A percentile compares a stretch with the other conserved stretches of the same genome.
Evolutionary conservation across 192 early-diverging fungal genomes (phyloP).

Genomic region (Thoreauomyces humboldtii): DNA sequence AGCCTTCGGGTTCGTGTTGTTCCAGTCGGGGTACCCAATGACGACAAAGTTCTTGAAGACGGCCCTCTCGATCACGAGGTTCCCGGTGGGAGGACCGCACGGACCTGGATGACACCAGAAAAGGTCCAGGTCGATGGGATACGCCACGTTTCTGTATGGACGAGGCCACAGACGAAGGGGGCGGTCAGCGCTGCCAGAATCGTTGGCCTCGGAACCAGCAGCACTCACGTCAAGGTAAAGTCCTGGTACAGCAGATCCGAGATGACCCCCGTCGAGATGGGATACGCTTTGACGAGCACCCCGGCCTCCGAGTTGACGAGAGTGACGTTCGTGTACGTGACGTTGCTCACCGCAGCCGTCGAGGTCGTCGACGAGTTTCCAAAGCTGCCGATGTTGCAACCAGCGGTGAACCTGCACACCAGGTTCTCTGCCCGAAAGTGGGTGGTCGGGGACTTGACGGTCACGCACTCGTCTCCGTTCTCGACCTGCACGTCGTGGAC

Average conservation of each 20-base stretch:
- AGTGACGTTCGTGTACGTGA: constrained; percentile 24
- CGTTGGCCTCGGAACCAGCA: too few species aligned
- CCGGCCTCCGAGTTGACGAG: constrained; percentile 14
- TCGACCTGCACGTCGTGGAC: constrained; percentile 22
- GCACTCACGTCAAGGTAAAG: too few species aligned
- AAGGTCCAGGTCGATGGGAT: constrained; percentile 12
- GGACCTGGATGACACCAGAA: constrained; percentile 19
- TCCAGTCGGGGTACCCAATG: not conserved
- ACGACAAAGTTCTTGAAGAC: constrained; percentile 23
- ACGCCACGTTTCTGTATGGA: constrained; percentile 12
- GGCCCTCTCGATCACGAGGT: constrained; percentile 5
- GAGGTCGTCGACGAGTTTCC: too few species aligned
- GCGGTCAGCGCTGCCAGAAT: too few species aligned
- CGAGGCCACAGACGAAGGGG: too few species aligned
- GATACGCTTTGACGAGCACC: constrained; percentile 19
- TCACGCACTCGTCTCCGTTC: constrained; percentile 32
- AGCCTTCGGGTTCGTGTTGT: not conserved
- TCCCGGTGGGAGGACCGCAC: constrained; percentile 11
- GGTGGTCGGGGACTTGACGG: constrained; percentile 26
- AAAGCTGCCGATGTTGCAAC: constrained; percentile 23
- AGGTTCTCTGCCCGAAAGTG: constrained; percentile 22
- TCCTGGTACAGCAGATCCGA: too few species aligned
- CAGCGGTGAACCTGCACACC: constrained; percentile 18
- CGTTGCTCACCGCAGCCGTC: too few species aligned
- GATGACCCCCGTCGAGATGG: constrained; percentile 15